Conservation (phyloP, 148 eudicot species). For the Mesembryanthemum crystallinum region DNA sequence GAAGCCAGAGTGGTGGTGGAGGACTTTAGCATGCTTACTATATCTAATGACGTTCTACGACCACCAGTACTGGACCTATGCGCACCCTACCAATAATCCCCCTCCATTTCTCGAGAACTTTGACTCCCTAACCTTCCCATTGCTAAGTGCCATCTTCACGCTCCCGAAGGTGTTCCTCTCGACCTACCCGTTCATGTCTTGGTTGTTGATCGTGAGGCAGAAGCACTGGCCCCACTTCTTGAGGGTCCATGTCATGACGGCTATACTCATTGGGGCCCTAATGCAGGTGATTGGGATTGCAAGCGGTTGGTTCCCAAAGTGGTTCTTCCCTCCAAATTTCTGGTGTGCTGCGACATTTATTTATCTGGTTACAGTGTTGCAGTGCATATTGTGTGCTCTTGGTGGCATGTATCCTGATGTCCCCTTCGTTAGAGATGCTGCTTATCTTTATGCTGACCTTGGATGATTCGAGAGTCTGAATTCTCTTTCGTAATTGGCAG, state of each 20-base stretch:
- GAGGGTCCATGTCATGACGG: constrained; percentile 69
- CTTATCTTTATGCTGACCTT: constrained; percentile 48
- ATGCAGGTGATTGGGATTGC: constrained; percentile 59
- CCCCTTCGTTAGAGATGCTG: constrained; percentile 82
- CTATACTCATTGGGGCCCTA: constrained; percentile 59
- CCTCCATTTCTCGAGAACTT: constrained; percentile 64
- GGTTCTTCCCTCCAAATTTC: constrained; percentile 60
- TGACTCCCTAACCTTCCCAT: constrained; percentile 54
- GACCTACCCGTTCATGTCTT: constrained; percentile 50
- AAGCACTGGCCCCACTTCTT: constrained; percentile 86
- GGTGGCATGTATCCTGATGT: constrained; percentile 64
- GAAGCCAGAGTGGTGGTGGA: constrained; percentile 86
- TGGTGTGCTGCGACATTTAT: constrained; percentile 62
- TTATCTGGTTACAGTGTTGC: constrained; percentile 48
- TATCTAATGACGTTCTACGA: constrained; percentile 59
- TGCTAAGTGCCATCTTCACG: constrained; percentile 41
- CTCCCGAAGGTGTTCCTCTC: constrained; percentile 62
- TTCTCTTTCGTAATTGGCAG: background rate
- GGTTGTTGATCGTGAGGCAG: constrained; percentile 61
- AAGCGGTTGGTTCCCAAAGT: constrained; percentile 62
- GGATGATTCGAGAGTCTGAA: constrained; percentile 15
- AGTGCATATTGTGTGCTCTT: constrained; percentile 58
- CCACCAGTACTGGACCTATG: constrained; percentile 69
- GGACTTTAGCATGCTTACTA: constrained; percentile 70
- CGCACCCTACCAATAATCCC: constrained; percentile 63